Evolutionary conservation across 768 basidiomycete genomes (phyloP), one percentile per base, ranked within the genome.

Genomic region (Suillus americanus): DNA sequence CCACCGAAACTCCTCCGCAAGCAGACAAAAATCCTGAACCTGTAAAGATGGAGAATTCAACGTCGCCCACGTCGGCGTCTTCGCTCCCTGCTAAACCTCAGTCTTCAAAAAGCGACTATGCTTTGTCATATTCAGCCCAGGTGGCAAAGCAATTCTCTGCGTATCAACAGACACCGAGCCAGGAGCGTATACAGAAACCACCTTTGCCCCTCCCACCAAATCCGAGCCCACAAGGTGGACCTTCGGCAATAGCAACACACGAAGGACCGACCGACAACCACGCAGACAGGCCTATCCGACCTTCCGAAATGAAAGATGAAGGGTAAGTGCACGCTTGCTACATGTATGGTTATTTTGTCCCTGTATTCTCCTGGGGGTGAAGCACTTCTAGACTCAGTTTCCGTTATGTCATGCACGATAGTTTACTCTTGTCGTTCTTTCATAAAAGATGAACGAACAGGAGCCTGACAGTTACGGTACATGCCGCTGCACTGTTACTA

Each of bases 221-320:
- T 68, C 74, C 69, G 60, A 43, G 57, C 20, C 8, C 57, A 38
- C 73, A 66, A 59, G 64, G 65, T 59, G 74, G 63, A 14, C 71
- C 71, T 3, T 75, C 71, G 50, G 74, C 73, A 1, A 79, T 79
- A 13, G 71, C 76, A 30, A 79, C 80, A 13, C 80, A 78, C 60
- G 75, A 78, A 48, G 71, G 73, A n/a, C 60, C 74, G 16, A 66
- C 74, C 23, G 72, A 75, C 60, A 69, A 62, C 38, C 78, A 82
- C 62, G 80, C 78, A 55, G 79, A 85, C 16, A 83, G 83, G 72
- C 81, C 85, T 20, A 82, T 88, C 70, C 84, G 88, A 67, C 87
- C 87, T 10, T 85, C 85, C 23, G 90, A 92, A 74, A 89, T 89
- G 88, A 88, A 89, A 65, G 91, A 92, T 73, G 87, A 87, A 82